Conservation (phyloP, 306 rosid species). For the Leucaena leucocephala region DNA sequence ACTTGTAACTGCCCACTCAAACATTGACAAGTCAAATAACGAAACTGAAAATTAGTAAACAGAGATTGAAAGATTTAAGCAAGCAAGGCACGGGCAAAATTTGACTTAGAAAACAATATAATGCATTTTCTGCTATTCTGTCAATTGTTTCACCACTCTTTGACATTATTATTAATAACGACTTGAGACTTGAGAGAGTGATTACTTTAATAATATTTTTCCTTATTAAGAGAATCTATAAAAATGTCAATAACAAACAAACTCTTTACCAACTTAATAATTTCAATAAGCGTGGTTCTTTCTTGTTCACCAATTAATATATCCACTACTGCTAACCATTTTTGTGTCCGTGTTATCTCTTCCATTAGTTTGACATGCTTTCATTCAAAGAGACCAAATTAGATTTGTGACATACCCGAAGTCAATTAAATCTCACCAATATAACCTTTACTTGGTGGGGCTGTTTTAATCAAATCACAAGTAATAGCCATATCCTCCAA, state of each 20-base stretch:
- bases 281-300: slow-evolving; percentile 4
- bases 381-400: slow-evolving; percentile 42
- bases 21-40: slow-evolving; percentile 36
- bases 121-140: slow-evolving; percentile 38
- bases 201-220: not conserved
- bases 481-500: slow-evolving; percentile 26
- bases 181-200: slow-evolving; percentile 21
- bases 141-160: slow-evolving; percentile 35
- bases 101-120: slow-evolving; percentile 45
- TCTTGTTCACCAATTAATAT: slow-evolving; percentile 64
- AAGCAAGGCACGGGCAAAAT: slow-evolving; percentile 38
- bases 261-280: slow-evolving; percentile 49
- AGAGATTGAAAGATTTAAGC: slow-evolving; percentile 22
- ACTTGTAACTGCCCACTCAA: slow-evolving; percentile 68
- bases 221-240: slow-evolving; percentile 37
- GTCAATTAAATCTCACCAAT: not conserved
- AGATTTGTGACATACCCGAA: slow-evolving; percentile 32
- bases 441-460: not conserved
- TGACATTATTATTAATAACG: not conserved
- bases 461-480: slow-evolving; percentile 27
- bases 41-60: not conserved
- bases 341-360: slow-evolving; percentile 21
- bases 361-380: slow-evolving; percentile 31
- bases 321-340: slow-evolving; percentile 38
- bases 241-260: slow-evolving; percentile 66